Conservation (phyloP, 2,329 filamentous ascomycete genomes). For the Pseudonectria foliicola region DNA sequence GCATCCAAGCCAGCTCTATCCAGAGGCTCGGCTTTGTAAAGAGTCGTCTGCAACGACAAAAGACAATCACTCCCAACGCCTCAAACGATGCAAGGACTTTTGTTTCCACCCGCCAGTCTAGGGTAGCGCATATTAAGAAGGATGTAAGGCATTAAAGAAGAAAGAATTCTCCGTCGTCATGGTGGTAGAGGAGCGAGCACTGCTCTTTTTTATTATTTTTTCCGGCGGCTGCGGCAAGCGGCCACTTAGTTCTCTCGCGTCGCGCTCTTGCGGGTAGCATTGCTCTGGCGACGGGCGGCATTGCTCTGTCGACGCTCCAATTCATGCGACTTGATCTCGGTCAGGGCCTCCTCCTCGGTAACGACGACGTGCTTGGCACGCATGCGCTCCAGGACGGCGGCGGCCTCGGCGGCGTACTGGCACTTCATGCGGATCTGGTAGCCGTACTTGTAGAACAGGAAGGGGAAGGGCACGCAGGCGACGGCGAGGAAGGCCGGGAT, state of each 20-base stretch:
- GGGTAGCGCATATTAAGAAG: too few species aligned
- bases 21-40: too few species aligned
- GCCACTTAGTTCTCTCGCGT: conserved; percentile 10
- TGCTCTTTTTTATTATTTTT: not conserved
- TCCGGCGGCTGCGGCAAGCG: not conserved
- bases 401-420: conserved; percentile 63
- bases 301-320: conserved; percentile 19
- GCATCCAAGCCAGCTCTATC: too few species aligned
- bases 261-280: conserved; percentile 13
- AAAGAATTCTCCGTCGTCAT: too few species aligned
- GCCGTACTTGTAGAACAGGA: conserved; percentile 71
- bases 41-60: too few species aligned
- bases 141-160: too few species aligned
- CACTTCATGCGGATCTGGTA: conserved; percentile 54
- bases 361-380: conserved; percentile 23
- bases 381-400: conserved; percentile 48
- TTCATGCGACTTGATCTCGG: conserved; percentile 17
- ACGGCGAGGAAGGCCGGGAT: conserved; percentile 69
- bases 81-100: too few species aligned
- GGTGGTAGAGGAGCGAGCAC: too few species aligned
- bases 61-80: too few species aligned
- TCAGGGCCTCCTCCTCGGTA: conserved; percentile 22
- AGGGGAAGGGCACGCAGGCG: conserved; percentile 65
- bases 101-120: too few species aligned
- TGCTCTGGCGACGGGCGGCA: conserved; percentile 7